phyloP scores from a whole-genome alignment of 2,329 filamentous ascomycete genomes.

The Monosporascus cannonballus region DNA sequence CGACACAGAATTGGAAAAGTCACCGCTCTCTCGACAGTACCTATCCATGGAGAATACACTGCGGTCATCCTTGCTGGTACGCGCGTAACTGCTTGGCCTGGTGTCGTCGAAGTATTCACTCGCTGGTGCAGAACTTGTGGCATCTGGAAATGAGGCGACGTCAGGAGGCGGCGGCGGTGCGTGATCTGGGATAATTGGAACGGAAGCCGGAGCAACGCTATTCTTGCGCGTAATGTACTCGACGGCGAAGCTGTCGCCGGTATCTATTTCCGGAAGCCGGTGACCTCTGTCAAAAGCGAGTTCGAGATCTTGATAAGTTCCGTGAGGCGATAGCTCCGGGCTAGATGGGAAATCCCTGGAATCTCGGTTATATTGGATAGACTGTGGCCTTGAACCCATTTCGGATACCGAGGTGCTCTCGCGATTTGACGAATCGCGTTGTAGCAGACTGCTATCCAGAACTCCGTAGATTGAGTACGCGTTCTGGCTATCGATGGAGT shows the following conservation, averaged over 20 bases:
- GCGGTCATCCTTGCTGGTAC: slow-evolving; percentile 35
- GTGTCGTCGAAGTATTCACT: slow-evolving; percentile 37
- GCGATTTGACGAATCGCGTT: slow-evolving; percentile 17
- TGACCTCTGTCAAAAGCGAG: slow-evolving; percentile 23
- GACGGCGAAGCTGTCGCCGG: slow-evolving; percentile 43
- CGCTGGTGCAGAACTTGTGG: slow-evolving; percentile 24
- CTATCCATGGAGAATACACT: slow-evolving; percentile 35
- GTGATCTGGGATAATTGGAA: slow-evolving; percentile 38
- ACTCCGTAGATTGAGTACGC: slow-evolving; percentile 27
- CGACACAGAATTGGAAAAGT: slow-evolving; percentile 35
- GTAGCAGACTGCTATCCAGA: slow-evolving; percentile 16
- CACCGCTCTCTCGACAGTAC: slow-evolving; percentile 41
- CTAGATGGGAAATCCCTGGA: slow-evolving; percentile 24
- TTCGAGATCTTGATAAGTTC: slow-evolving; percentile 19
- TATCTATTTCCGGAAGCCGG: slow-evolving; percentile 45
- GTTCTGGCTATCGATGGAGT: slow-evolving; percentile 49
- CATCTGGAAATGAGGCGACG: slow-evolving; percentile 18
- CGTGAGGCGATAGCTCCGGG: slow-evolving; percentile 27
- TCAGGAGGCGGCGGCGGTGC: slow-evolving; percentile 45
- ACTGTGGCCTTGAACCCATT: slow-evolving; percentile 21
- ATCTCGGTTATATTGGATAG: slow-evolving; percentile 21
- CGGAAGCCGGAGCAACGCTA: slow-evolving; percentile 9
- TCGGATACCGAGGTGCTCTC: slow-evolving; percentile 23
- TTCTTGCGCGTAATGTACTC: slow-evolving; percentile 35
- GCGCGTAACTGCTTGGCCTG: slow-evolving; percentile 34